Evolutionary conservation across 2,329 filamentous ascomycete genomes (phyloP), one percentile per base, ranked within the genome.

Genomic region (Gliomastix tumulicola): DNA sequence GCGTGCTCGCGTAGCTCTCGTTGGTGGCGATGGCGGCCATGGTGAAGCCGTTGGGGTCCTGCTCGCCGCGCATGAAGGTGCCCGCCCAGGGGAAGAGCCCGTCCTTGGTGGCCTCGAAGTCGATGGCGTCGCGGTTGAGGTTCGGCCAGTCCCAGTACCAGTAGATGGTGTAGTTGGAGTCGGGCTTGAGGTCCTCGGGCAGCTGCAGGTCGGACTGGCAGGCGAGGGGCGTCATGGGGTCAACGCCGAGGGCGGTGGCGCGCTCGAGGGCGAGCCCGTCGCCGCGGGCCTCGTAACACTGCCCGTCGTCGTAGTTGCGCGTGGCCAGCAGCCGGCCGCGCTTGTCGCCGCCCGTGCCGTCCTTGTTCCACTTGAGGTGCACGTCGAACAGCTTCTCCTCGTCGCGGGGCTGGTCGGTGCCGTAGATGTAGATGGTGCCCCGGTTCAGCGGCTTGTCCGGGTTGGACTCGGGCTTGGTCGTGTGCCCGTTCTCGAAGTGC

Each of bases 71-170:
- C 56, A 62, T 57, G 20, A 63, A 63, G 13, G 57, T 61, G 15
- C 60, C 60, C 4, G 58, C 59, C 60, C 60, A 63, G 11, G 63
- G 59, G 39, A 60, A 70, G 38, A 59, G 55, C 20, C 68, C 63
- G 43, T 60, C 45, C 42, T 53, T 53, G 32, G 60, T 65, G 16
- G 50, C 53, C 13, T 59, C 54, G 23, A 60, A 47, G 44, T 72
- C 59, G 41, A 57, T 61, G 45, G 52, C 59, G 43, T 55, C 58
- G 27, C 51, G 49, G 49, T 64, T 60, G 53, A 78, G 66, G 12
- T 76, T 81, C 4, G 83, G 82, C 87, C 88, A 98, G 59, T 94
- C 84, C 92, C 92, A 97, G 32, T 96, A 82, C 90, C 90, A 97
- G 68, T 95, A 94, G 35, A 95, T 63, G 4, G 88, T 90, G 56